Base-by-base conservation (phyloP, 345 rosid species). In the Adansonia digitata region DNA sequence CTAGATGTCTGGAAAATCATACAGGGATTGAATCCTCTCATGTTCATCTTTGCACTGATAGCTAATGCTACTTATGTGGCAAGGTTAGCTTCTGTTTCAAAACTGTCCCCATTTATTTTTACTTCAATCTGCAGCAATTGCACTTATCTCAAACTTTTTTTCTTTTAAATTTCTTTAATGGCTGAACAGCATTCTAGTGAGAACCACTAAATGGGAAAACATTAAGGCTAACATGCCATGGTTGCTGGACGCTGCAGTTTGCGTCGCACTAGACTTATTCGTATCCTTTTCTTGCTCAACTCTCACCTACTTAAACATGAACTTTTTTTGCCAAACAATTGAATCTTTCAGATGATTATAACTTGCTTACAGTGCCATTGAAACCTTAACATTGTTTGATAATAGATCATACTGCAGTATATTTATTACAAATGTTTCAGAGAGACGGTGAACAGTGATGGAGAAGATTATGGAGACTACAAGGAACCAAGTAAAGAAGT, bases 1-100 rank as follows among this genome's bases (percentile, higher is more conserved):
- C 40, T 45, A 11, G 48, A 48, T 66, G 31, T 51, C 61, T 48
- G 35, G 18, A 59, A 74, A 74, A 72, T 22, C 1, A 20, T 51
- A 7, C 34, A 94, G 99, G 98, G 98, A 17, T 76, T 95, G 81
- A 95, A 95, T 86, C 99, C 98, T 84, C 91, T 91, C 29, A 95
- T 93, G 98, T 95, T 95, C 79, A 7, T 95, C 77, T 95, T 95
- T 24, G 96, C 98, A 4, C 71, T 93, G 77, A 72, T 88, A 11
- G 98, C 97, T 7, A 95, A 93, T 82, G 91, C 86, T 59, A 85
- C 97, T 71, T 91, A 95, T 27, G 97, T 91, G 49, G 88, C 81
- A 77, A 91, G 96, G 93, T 91, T 63, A 51, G 27, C 52, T n/a
- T 22, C 53, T 39, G 31, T 69, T 2, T 46, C 68, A 20, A 0